Evolutionary conservation across 2,329 filamentous ascomycete genomes (phyloP).

Genomic region (Teratosphaeria zuluensis): DNA sequence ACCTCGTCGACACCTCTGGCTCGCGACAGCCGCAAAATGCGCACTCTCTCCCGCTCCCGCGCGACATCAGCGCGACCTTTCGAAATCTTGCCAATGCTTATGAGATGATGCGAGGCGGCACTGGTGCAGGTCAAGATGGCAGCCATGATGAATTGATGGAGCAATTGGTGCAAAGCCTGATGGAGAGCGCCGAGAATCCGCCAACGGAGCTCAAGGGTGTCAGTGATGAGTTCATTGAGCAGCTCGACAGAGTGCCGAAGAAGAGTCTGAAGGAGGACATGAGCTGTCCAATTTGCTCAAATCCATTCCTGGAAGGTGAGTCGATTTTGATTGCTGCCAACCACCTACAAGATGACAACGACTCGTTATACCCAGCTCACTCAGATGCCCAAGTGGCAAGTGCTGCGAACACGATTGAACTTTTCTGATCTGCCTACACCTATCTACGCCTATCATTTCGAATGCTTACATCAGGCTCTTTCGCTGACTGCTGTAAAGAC

Average conservation of each 20-base stretch:
- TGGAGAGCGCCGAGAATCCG: slow-evolving; percentile 48
- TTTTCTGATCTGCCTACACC: not conserved
- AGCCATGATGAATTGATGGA: slow-evolving; percentile 35
- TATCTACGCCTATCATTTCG: not conserved
- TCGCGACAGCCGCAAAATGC: slow-evolving; percentile 40
- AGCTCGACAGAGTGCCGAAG: slow-evolving; percentile 50
- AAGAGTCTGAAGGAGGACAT: slow-evolving; percentile 43
- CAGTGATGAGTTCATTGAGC: slow-evolving; percentile 51
- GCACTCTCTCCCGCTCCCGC: slow-evolving; percentile 51
- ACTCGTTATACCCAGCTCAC: not conserved
- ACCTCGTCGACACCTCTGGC: slow-evolving; percentile 47
- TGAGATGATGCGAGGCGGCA: slow-evolving; percentile 43
- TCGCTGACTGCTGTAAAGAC: slow-evolving; percentile 27
- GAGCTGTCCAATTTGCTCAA: slow-evolving; percentile 51
- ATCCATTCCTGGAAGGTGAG: slow-evolving; percentile 50
- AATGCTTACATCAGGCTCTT: not conserved
- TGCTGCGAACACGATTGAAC: not conserved
- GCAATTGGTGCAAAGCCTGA: slow-evolving; percentile 46
- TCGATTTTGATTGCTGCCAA: not conserved
- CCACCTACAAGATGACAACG: not conserved
- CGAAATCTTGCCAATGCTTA: slow-evolving; percentile 52
- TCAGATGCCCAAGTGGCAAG: not conserved
- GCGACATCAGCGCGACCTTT: slow-evolving; percentile 51
- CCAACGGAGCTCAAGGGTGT: slow-evolving; percentile 52
- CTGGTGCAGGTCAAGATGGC: slow-evolving; percentile 12